A percentile compares a stretch with the other conserved stretches of the same genome.
Evolutionary conservation across 805 yeast species (phyloP).

Genomic region (Schizosaccharomyces pombe): DNA sequence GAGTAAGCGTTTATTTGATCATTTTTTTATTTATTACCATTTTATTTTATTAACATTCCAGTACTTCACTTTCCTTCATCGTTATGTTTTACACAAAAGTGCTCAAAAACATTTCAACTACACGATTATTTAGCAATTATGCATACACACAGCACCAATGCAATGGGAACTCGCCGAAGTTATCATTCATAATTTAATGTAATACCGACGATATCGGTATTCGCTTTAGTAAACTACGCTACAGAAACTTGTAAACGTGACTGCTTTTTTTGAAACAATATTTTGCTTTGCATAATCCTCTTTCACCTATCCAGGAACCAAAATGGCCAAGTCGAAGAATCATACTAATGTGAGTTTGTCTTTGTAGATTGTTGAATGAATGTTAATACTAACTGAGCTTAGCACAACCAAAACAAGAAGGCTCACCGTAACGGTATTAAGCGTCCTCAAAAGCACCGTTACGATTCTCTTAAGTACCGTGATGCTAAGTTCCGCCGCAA

Average conservation of each 20-base stretch:
- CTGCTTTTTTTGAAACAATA: background rate
- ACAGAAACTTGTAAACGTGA: background rate
- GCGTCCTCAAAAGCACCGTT: slow-evolving; percentile 95
- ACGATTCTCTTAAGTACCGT: slow-evolving; percentile 96
- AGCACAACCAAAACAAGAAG: slow-evolving; percentile 96
- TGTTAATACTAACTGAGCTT: background rate
- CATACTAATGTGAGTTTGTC: slow-evolving; percentile 47
- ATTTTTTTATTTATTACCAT: too few relatives aligned
- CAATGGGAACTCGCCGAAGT: too few relatives aligned
- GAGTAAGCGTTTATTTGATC: too few relatives aligned
- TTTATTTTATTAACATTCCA: background rate
- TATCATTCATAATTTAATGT: too few relatives aligned
- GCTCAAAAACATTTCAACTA: too few relatives aligned
- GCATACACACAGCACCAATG: too few relatives aligned
- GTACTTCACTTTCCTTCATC: background rate
- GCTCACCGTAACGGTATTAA: slow-evolving; percentile 98
- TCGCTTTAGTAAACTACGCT: too few relatives aligned
- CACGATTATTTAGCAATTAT: too few relatives aligned
- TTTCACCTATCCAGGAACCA: slow-evolving; percentile 8
- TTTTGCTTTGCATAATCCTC: slow-evolving; percentile 2
- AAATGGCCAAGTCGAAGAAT: slow-evolving; percentile 97
- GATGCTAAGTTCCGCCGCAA: slow-evolving; percentile 98
- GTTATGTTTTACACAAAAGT: background rate
- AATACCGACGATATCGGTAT: too few relatives aligned
- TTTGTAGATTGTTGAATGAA: background rate